phyloP scores from a whole-genome alignment of 495 filamentous ascomycete genomes.

The Trichoderma reesei region DNA sequence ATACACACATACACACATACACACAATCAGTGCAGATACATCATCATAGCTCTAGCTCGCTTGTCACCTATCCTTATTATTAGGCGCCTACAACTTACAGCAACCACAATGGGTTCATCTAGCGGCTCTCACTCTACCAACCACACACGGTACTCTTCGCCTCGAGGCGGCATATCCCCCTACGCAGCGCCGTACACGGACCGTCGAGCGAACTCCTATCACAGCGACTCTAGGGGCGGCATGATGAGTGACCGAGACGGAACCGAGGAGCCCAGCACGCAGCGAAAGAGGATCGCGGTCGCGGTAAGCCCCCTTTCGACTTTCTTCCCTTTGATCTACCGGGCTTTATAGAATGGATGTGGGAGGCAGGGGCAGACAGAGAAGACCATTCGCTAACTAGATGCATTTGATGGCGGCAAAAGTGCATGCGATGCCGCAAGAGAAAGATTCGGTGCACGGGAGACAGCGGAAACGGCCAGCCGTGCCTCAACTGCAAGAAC shows the following conservation, averaged over 20 bases:
- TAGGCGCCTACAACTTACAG: neutral
- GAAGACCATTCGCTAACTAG: constrained; percentile 12
- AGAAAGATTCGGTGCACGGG: constrained; percentile 96
- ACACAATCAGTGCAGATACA: too few relatives aligned
- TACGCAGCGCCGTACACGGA: constrained; percentile 19
- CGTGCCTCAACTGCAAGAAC: constrained; percentile 74
- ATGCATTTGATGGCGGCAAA: constrained; percentile 12
- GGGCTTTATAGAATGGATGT: neutral
- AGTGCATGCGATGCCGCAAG: constrained; percentile 89
- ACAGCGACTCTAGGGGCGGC: constrained; percentile 22
- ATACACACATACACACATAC: neutral
- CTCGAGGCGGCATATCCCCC: neutral
- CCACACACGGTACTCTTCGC: neutral
- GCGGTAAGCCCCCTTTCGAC: constrained; percentile 46
- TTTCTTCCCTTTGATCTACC: neutral
- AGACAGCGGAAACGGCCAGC: constrained; percentile 61
- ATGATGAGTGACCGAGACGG: constrained; percentile 33
- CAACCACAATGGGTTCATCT: neutral
- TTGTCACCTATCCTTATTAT: too few relatives aligned
- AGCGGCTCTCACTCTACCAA: neutral
- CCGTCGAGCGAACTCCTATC: constrained; percentile 24
- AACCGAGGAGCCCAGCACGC: constrained; percentile 31
- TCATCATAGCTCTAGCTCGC: too few relatives aligned
- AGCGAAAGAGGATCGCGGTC: constrained; percentile 53
- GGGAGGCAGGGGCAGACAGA: neutral